Evolutionary conservation across 805 yeast genomes (phyloP).

Genomic region (Lipomyces japonicus): DNA sequence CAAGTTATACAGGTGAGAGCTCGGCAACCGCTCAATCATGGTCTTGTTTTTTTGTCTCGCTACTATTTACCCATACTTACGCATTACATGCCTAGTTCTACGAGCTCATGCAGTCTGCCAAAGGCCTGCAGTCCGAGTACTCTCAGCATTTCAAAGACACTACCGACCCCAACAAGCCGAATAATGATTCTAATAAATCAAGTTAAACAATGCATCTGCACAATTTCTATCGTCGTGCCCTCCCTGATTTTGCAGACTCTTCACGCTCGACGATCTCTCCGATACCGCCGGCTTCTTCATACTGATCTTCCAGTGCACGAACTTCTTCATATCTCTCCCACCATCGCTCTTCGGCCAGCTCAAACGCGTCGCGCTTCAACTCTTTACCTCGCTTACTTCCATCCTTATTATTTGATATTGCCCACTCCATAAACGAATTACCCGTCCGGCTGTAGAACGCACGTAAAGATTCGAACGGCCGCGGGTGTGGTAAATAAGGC

Average conservation of each 20-base stretch:
- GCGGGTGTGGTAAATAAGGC: slow-evolving; percentile 97
- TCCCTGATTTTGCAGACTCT: slow-evolving; percentile 32
- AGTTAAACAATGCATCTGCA: background rate
- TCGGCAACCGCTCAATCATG: background rate
- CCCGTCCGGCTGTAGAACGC: slow-evolving; percentile 84
- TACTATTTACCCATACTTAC: background rate
- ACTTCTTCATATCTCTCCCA: slow-evolving; percentile 98
- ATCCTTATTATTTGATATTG: slow-evolving; percentile 43
- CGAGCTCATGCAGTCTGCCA: slow-evolving; percentile 46
- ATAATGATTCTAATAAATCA: background rate
- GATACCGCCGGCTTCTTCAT: slow-evolving; percentile 88
- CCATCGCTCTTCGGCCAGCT: slow-evolving; percentile 89
- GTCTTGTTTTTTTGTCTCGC: background rate
- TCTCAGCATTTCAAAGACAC: slow-evolving; percentile 13
- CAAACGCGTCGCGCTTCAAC: slow-evolving; percentile 83
- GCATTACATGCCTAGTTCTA: too few relatives aligned
- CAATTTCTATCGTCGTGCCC: slow-evolving; percentile 16
- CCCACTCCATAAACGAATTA: slow-evolving; percentile 86
- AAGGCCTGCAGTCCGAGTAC: slow-evolving; percentile 38
- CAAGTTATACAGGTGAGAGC: slow-evolving; percentile 67
- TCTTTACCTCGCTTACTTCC: slow-evolving; percentile 85
- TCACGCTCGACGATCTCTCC: slow-evolving; percentile 82
- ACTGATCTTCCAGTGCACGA: slow-evolving; percentile 78
- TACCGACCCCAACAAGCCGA: background rate
- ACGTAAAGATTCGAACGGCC: slow-evolving; percentile 81